Percentiles rank a stretch among this genome's conserved stretches.
Conservation (phyloP, 2,329 filamentous ascomycete genomes). For the Alternaria triticina region DNA sequence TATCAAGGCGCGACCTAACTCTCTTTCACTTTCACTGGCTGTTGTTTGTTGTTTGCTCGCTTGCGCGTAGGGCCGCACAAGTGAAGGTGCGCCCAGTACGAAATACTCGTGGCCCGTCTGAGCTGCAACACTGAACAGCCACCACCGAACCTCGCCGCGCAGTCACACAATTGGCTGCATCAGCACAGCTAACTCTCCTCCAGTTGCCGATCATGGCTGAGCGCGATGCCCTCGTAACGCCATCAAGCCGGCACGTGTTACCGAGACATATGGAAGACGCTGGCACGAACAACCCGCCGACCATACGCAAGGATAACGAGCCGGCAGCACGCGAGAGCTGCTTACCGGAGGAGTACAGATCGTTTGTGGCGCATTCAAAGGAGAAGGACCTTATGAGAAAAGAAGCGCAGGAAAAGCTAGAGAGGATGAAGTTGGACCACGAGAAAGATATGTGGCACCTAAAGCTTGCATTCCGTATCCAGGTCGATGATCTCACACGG, state of each 20-base stretch:
- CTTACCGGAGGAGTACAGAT: too few species aligned
- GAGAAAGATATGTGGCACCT: neutral
- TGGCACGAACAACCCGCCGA: fast-evolving
- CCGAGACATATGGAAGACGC: fast-evolving
- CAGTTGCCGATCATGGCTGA: neutral
- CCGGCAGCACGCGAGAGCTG: neutral
- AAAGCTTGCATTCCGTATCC: neutral
- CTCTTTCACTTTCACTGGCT: neutral
- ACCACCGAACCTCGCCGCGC: neutral
- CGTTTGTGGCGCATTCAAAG: too few species aligned
- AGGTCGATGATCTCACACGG: neutral
- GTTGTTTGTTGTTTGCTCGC: neutral
- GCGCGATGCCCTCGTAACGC: neutral
- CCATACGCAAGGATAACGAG: neutral
- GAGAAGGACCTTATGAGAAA: too few species aligned
- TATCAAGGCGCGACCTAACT: neutral
- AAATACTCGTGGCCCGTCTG: neutral
- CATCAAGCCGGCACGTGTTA: neutral
- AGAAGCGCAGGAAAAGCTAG: neutral
- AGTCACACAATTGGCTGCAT: neutral
- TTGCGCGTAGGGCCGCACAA: neutral
- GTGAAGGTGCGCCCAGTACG: neutral
- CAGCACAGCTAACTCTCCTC: neutral
- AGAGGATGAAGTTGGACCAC: fast-evolving
- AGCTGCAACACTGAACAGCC: neutral